phyloP scores from a whole-genome alignment of 495 filamentous ascomycete species.

The Aspergillus heteromorphus region DNA sequence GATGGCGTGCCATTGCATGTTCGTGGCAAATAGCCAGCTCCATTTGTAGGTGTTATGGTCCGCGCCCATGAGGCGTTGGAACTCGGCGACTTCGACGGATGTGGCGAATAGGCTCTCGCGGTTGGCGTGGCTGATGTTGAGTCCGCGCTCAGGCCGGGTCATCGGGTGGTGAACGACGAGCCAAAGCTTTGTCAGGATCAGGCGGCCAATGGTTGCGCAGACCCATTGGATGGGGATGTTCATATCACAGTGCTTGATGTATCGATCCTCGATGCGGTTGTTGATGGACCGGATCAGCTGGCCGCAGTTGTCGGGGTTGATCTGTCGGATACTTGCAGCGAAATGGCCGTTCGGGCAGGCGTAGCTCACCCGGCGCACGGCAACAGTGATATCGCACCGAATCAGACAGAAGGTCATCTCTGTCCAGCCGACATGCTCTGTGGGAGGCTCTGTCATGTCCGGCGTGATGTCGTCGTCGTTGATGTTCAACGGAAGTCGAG shows the following conservation, averaged over 20 bases:
- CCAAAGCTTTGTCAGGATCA: conserved; percentile 67
- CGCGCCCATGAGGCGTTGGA: conserved; percentile 55
- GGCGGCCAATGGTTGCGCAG: conserved; percentile 59
- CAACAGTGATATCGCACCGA: conserved; percentile 54
- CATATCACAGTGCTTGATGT: conserved; percentile 59
- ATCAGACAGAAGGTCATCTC: conserved; percentile 79
- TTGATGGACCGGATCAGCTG: conserved; percentile 59
- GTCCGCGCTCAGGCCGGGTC: conserved; percentile 30
- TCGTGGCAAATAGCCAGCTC: conserved; percentile 77
- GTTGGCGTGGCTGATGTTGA: conserved; percentile 48
- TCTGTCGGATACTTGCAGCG: conserved; percentile 15
- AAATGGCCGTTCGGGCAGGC: conserved; percentile 22
- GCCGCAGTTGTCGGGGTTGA: conserved; percentile 48
- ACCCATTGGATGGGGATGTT: conserved; percentile 63
- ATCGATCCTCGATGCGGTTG: conserved; percentile 52
- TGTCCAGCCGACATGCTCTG: conserved; percentile 55
- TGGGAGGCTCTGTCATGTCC: conserved; percentile 55
- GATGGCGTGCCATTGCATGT: conserved; percentile 78
- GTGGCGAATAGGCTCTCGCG: conserved; percentile 70
- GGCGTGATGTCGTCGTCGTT: conserved; percentile 73
- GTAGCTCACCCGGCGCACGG: conserved; percentile 38
- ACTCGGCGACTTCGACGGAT: conserved; percentile 72
- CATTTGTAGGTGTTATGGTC: conserved; percentile 59
- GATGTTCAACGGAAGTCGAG: conserved; percentile 66
- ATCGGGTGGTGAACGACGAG: conserved; percentile 58